Evolutionary conservation across 2,329 filamentous ascomycete species (phyloP), one percentile per base, ranked within the genome.

Genomic region (Aureobasidium musti): DNA sequence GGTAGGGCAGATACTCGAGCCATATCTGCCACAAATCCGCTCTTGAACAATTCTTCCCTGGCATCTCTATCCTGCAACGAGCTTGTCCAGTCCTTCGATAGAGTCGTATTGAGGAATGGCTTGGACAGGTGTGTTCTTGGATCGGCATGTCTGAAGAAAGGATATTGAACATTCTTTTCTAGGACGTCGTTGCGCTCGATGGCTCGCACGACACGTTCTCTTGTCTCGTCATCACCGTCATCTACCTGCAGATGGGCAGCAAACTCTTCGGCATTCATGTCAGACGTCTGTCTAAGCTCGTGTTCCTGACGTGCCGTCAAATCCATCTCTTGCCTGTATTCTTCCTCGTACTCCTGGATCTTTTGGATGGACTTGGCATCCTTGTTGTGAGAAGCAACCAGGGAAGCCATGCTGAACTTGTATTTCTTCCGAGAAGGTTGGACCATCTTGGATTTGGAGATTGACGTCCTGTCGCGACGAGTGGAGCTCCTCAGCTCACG

Each of bases 161-260:
- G 80, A 79, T 85, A 90, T 5, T 76, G 75, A 61, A 80, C 80
- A n/a, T 83, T 80, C 19, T 78, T 74, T 23, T 83, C 78, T 47
- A 85, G 78, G 33, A 84, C 85, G 72, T 88, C 86, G 1, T 86
- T 89, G 70, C 87, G 81, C 68, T 82, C 79, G 70, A 90, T 81
- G 43, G 87, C 87, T 68, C 81, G 78, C 67, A 83, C 78, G 35
- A 89, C 76, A 69, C 83, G 83, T 67, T 82, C 80, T 33, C 81
- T 52, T 3, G 28, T 37, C 23, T 66, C 80, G 26, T 79, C 74
- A 21, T 80, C 79, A 6, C 19, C 59, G 19, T 63, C 33, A 11
- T 72, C 71, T 11, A 57, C 69, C 14, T 72, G 52, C 30, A 70
- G 76, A 67, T 77, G 87, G 65, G 88, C 80, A 19, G 72, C 63